These are phyloP conservation scores for Tolypocladium pustulatum DNA, from an alignment of 2,329 filamentous ascomycete genomes.

Conservation along the genomic window DNA sequence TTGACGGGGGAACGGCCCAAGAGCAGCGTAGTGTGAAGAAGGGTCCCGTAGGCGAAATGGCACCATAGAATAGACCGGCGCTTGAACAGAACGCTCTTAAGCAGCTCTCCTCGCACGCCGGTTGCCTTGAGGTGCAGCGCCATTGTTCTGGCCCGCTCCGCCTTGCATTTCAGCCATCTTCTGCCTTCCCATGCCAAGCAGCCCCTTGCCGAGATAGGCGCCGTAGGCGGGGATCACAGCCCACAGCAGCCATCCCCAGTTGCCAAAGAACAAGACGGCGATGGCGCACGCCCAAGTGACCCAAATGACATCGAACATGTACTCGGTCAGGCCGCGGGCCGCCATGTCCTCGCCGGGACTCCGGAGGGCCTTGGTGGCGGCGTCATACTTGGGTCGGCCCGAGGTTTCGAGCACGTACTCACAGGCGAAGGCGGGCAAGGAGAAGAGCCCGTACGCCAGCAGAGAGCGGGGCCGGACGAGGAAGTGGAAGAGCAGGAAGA, in stretches of 20 bases:
- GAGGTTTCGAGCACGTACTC: slow-evolving; percentile 79
- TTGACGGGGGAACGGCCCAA: slow-evolving; percentile 40
- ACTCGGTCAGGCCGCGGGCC: slow-evolving; percentile 83
- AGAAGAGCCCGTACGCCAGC: slow-evolving; percentile 61
- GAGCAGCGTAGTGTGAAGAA: slow-evolving; percentile 14
- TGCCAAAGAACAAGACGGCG: slow-evolving; percentile 67
- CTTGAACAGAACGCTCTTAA: slow-evolving; percentile 13
- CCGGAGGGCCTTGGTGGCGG: slow-evolving; percentile 55
- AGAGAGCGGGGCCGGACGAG: slow-evolving; percentile 55
- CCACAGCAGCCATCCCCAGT: slow-evolving; percentile 58
- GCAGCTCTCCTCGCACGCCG: slow-evolving; percentile 45
- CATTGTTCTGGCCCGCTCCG: slow-evolving; percentile 19
- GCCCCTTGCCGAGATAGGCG: slow-evolving; percentile 40
- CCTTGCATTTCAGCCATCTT: slow-evolving; percentile 37
- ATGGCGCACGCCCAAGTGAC: slow-evolving; percentile 76
- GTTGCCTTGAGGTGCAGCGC: slow-evolving; percentile 30
- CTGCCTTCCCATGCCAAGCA: slow-evolving; percentile 43
- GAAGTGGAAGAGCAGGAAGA: slow-evolving; percentile 66
- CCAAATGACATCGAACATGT: slow-evolving; percentile 96
- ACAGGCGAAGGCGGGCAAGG: slow-evolving; percentile 64
- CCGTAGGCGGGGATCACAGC: slow-evolving; percentile 44
- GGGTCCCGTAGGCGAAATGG: not conserved
- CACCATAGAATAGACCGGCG: not conserved
- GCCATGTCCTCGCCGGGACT: slow-evolving; percentile 79
- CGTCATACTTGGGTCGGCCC: slow-evolving; percentile 65